These are phyloP conservation scores for Didymella sp. DNA, from an alignment of 2,329 filamentous ascomycete genomes.

Conservation along the genomic window DNA sequence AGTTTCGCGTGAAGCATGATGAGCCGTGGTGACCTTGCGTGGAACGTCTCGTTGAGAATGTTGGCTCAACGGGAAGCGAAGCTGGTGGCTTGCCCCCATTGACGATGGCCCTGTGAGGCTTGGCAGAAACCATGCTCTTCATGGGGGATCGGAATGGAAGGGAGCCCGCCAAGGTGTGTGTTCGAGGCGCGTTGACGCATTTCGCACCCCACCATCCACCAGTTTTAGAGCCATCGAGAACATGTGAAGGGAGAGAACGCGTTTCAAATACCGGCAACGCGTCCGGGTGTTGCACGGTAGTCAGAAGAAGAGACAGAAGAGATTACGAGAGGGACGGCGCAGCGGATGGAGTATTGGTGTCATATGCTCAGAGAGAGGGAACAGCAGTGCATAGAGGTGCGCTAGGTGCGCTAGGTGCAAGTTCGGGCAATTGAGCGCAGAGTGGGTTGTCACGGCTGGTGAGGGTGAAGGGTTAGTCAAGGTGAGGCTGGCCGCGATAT, in stretches of 20 bases:
- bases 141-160: conserved; percentile 37
- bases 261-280: conserved; percentile 12
- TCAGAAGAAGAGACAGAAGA: conserved; percentile 17
- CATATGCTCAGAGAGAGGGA: background rate
- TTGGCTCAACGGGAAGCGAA: conserved; percentile 28
- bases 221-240: conserved; percentile 17
- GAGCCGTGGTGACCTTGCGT: conserved; percentile 36
- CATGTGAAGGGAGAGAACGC: conserved; percentile 19
- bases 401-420: background rate
- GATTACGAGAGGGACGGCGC: conserved; percentile 7
- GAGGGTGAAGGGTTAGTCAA: background rate
- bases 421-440: background rate
- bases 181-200: conserved; percentile 17
- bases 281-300: conserved; percentile 18
- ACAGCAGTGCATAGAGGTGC: background rate
- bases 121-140: conserved; percentile 32
- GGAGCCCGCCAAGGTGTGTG: conserved; percentile 29
- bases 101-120: conserved; percentile 26
- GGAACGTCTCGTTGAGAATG: conserved; percentile 37
- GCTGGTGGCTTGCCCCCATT: conserved; percentile 24
- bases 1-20: conserved; percentile 40
- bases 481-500: background rate
- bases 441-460: background rate
- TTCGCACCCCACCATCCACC: conserved; percentile 11
- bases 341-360: conserved; percentile 13